These are phyloP conservation scores for Eucalyptus polyanthemos DNA, from an alignment of 345 rosid genomes.

Conservation along the genomic window DNA sequence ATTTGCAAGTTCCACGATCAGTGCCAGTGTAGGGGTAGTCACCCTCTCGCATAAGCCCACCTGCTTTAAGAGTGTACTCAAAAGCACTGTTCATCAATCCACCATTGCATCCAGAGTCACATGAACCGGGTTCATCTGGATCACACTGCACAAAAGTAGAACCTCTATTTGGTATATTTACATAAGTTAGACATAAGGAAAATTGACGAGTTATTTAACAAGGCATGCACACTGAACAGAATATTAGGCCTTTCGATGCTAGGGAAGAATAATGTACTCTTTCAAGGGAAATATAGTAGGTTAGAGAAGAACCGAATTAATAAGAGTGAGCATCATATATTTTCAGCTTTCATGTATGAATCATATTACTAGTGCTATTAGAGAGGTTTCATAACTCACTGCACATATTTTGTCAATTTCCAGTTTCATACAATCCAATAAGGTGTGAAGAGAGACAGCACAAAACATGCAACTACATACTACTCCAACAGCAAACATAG, in stretches of 20 bases:
- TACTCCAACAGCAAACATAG: not conserved
- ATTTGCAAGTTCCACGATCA: slow-evolving; percentile 55
- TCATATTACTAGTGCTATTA: not conserved
- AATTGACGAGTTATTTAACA: not conserved
- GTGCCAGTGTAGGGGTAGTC: slow-evolving; percentile 88
- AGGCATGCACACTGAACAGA: not conserved
- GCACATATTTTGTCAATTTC: not conserved
- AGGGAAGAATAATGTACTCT: not conserved
- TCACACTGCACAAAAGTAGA: slow-evolving; percentile 53
- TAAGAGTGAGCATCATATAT: not conserved
- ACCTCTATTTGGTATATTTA: not conserved
- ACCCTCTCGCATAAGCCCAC: slow-evolving; percentile 85
- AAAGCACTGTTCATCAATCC: slow-evolving; percentile 89
- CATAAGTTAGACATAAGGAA: not conserved
- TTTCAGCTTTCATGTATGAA: not conserved
- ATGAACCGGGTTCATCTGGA: slow-evolving; percentile 64
- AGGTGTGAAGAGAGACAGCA: not conserved
- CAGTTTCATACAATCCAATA: not conserved
- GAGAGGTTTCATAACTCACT: not conserved
- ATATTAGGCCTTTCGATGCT: not conserved
- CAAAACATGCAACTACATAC: not conserved
- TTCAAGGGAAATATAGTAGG: not conserved
- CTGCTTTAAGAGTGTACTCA: slow-evolving; percentile 75
- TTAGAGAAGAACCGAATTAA: not conserved
- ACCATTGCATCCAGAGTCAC: slow-evolving; percentile 91